A percentile compares a stretch with the other conserved stretches of the same genome.
These are phyloP conservation scores for Tetraselmis chui DNA, from an alignment of 139 green algal genomes.

Conservation along the genomic window DNA sequence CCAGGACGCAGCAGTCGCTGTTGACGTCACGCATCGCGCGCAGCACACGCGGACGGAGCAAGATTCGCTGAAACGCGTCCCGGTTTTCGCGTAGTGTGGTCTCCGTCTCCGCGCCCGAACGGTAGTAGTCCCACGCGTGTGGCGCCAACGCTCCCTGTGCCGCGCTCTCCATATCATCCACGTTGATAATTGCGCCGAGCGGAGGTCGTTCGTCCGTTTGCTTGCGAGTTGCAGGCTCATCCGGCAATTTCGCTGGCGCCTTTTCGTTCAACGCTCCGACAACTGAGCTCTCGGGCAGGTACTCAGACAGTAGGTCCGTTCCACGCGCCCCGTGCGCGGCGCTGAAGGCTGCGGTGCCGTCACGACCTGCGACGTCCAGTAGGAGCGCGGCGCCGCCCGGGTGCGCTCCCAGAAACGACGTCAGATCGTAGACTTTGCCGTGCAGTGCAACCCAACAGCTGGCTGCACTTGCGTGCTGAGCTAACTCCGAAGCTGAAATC, in stretches of 20 bases:
- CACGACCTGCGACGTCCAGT: neutral
- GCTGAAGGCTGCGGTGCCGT: neutral
- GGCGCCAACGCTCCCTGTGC: neutral
- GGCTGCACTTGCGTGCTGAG: neutral
- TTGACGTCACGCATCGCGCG: neutral
- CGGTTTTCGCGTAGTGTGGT: neutral
- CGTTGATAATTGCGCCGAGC: neutral
- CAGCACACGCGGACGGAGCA: neutral
- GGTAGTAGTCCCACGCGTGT: neutral
- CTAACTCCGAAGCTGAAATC: neutral
- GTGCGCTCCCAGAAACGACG: neutral
- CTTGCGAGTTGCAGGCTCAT: too few relatives aligned
- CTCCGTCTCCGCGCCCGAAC: constrained; percentile 3
- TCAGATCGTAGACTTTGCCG: neutral
- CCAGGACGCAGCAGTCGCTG: neutral
- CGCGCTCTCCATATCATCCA: neutral
- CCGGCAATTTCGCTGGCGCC: too few relatives aligned
- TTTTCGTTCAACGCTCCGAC: too few relatives aligned
- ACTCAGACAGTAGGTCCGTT: neutral
- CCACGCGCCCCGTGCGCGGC: neutral
- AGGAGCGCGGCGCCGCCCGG: neutral
- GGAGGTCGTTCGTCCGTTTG: too few relatives aligned
- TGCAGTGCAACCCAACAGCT: neutral
- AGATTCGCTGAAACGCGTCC: neutral
- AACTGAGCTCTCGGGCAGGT: neutral